Evolutionary conservation across 345 rosid genomes (phyloP), one percentile per base, ranked within the genome.

Genomic region (Eucalyptus curtisii): DNA sequence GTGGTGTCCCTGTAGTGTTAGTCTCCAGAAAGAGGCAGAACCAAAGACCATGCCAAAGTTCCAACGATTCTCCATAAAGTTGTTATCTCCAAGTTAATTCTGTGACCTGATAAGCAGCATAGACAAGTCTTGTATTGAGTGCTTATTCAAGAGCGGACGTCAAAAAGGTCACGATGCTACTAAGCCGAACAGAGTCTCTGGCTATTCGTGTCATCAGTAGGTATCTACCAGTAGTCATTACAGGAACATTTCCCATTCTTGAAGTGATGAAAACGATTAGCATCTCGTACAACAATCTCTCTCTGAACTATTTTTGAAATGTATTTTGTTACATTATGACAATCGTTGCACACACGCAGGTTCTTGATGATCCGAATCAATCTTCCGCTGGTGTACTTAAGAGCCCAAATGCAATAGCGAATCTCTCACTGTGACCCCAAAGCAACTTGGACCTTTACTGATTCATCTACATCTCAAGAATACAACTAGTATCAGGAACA

Each of bases 261-360:
- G 53, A 92, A 91, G 87, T 90, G 92, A 87, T 91, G 93, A 85
- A 91, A 92, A 76, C 92, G 91, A 68, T 92, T 92, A 47, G 90
- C 90, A 87, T 92, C 94, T 86, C 93, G 90, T 14, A 90, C 91
- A 27, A 90, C 87, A 53, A 92, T 92, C 66, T 91, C 93, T 55
- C 92, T 91, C 89, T 84, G 16, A 13, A 89, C 89, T 25, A 90
- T 47, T 88, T 68, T 90, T 13, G 92, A 91, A 45, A 92, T 90
- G 33, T 87, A 88, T 79, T 92, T 91, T 30, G 92, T 92, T 49
- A 90, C 90, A 45, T 27, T 89, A 47, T 92, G 93, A 86, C 93
- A 92, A 71, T 91, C 92, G 2, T 84, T 61, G 84, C 93, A 92
- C 9, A 91, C 92, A 42, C 92, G 89, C 37, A 92, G 86, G 86